Conservation (phyloP, 192 early-diverging fungal genomes). For the Backusella australiensis region DNA sequence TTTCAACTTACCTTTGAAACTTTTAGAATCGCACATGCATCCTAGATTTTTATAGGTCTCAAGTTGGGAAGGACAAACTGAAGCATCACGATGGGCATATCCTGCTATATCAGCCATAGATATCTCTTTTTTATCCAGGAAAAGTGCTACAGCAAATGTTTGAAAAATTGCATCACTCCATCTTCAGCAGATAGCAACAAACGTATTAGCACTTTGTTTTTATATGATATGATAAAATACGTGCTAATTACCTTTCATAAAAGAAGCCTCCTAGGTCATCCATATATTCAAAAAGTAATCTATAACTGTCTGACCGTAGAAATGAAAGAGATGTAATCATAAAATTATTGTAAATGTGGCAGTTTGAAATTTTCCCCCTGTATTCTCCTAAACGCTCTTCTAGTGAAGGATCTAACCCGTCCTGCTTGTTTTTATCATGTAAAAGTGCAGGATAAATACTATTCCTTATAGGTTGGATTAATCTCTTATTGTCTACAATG, state of each 20-base stretch:
- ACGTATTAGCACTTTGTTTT: neutral
- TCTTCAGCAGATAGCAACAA: slow-evolving; percentile 21
- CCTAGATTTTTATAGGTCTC: neutral
- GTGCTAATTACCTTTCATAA: slow-evolving; percentile 59
- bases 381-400: slow-evolving; percentile 3
- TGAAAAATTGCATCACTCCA: slow-evolving; percentile 72
- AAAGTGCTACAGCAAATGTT: slow-evolving; percentile 57
- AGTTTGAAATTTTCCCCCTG: slow-evolving; percentile 54
- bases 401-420: neutral
- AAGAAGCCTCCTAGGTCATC: slow-evolving; percentile 83
- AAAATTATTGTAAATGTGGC: slow-evolving; percentile 81
- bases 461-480: slow-evolving; percentile 32
- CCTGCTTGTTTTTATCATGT: slow-evolving; percentile 23
- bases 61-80: slow-evolving; percentile 62
- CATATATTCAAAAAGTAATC: slow-evolving; percentile 64
- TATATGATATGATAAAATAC: neutral
- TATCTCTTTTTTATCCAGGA: slow-evolving; percentile 58
- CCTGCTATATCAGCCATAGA: slow-evolving; percentile 68
- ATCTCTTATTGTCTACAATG: slow-evolving; percentile 41
- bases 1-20: slow-evolving; percentile 2
- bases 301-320: slow-evolving; percentile 63
- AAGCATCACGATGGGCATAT: slow-evolving; percentile 55
- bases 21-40: slow-evolving; percentile 3
- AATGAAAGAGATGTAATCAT: slow-evolving; percentile 77
- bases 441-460: slow-evolving; percentile 50